Evolutionary conservation across 2,329 filamentous ascomycete genomes (phyloP).

Genomic region (Berkeleyomyces basicola): DNA sequence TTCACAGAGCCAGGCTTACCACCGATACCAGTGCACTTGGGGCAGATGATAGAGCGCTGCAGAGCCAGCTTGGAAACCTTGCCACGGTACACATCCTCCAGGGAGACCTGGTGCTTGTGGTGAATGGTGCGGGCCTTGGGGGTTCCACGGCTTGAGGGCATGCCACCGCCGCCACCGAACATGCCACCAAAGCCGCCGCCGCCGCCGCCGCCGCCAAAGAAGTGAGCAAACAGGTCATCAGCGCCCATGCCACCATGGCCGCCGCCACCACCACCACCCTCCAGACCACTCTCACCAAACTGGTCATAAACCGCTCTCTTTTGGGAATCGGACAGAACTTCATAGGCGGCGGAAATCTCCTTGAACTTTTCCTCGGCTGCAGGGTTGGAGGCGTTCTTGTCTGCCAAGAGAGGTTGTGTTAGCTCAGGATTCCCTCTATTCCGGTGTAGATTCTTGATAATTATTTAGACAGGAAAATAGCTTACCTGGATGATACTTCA

Average conservation of each 20-base stretch:
- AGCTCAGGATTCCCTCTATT: background rate
- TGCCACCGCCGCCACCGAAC: slow-evolving; percentile 63
- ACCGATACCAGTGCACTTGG: slow-evolving; percentile 82
- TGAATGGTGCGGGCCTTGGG: slow-evolving; percentile 86
- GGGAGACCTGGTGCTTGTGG: slow-evolving; percentile 93
- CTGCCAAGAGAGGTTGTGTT: slow-evolving; percentile 26
- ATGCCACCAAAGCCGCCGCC: slow-evolving; percentile 41
- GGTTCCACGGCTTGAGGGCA: slow-evolving; percentile 66
- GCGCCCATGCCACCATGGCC: slow-evolving; percentile 77
- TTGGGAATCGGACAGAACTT: slow-evolving; percentile 79
- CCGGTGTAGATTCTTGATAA: background rate
- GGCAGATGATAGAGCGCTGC: slow-evolving; percentile 93
- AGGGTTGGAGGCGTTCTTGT: slow-evolving; percentile 93
- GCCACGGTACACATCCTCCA: slow-evolving; percentile 95
- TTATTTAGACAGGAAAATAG: background rate
- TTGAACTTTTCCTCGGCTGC: slow-evolving; percentile 97
- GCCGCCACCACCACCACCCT: slow-evolving; percentile 56
- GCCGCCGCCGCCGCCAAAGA: slow-evolving; percentile 68
- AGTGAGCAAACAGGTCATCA: slow-evolving; percentile 91
- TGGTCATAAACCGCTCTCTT: slow-evolving; percentile 91
- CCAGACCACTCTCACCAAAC: slow-evolving; percentile 91
- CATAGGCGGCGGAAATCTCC: slow-evolving; percentile 88
- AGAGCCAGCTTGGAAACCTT: slow-evolving; percentile 96
- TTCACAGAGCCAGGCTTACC: slow-evolving; percentile 97
- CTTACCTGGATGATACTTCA: slow-evolving; percentile 74